These are phyloP conservation scores for Pythium grandisporangium DNA, from an alignment of 352 stramenopile genomes.

Conservation along the genomic window DNA sequence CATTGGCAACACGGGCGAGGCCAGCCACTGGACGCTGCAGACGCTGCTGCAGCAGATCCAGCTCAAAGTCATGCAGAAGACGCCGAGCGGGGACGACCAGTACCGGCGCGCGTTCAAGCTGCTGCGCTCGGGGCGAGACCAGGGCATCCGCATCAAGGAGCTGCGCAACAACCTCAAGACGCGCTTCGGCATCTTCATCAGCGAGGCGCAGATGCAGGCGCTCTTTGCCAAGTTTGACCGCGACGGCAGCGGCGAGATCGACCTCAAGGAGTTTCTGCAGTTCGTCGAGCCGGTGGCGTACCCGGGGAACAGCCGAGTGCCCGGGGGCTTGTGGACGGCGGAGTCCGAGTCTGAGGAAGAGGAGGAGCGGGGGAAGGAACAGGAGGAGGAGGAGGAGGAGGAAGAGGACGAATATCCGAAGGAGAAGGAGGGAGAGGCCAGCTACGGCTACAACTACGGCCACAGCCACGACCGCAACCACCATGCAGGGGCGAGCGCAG, in stretches of 20 bases:
- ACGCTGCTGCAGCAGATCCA: slow-evolving; percentile 66
- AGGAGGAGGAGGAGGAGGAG: neutral
- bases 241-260: slow-evolving; percentile 61
- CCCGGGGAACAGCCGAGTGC: slow-evolving; percentile 38
- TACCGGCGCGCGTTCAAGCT: slow-evolving; percentile 77
- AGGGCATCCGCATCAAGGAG: slow-evolving; percentile 60
- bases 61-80: slow-evolving; percentile 70
- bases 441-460: neutral
- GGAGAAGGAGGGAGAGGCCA: neutral
- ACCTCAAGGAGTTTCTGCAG: slow-evolving; percentile 71
- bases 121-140: slow-evolving; percentile 51
- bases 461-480: too few relatives aligned
- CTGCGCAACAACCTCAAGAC: slow-evolving; percentile 70
- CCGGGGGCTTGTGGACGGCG: slow-evolving; percentile 47
- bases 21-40: slow-evolving; percentile 55
- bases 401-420: neutral
- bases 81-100: slow-evolving; percentile 63
- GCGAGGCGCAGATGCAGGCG: slow-evolving; percentile 57
- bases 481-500: too few relatives aligned
- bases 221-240: slow-evolving; percentile 55
- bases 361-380: neutral
- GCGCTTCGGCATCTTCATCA: slow-evolving; percentile 73
- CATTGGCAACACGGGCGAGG: slow-evolving; percentile 31
- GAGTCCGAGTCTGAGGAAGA: slow-evolving; percentile 16
- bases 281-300: slow-evolving; percentile 59